Evolutionary conservation across 768 basidiomycete species (phyloP), one percentile per base, ranked within the genome.

Genomic region (Pulveroboletus sp.): DNA sequence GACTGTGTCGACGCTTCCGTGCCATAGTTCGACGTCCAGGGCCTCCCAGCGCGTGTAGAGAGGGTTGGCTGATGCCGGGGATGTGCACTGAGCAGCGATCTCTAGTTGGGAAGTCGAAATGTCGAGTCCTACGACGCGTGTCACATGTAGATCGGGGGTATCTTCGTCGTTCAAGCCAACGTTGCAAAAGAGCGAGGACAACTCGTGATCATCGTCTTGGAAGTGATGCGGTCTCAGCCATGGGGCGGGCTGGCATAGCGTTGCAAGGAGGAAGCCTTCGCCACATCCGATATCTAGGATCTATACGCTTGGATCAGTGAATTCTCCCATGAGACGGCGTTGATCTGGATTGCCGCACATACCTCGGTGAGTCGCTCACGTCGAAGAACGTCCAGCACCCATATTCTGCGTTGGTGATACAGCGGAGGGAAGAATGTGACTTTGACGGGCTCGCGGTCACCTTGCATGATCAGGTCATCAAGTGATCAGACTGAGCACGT

Each of bases 211-310:
- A 17, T 55, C 59, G 36, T 63, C 58, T 37, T 54, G 53, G 18
- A 56, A 65, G 56, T 30, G 37, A 27, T 46, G 39, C 24, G 70
- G 67, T n/a, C 71, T 35, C 24, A 84, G 76, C 80, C 86, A 86
- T 1, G 84, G 82, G 1, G 90, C 81, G 0, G 91, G 85, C 59
- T 87, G 83, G 55, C 80, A 79, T 10, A 94, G 79, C 9, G 82
- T 76, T 0, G 73, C 65, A 13, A 93, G 78, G 8, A 93, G 75
- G 35, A 82, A 73, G 18, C 91, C 91, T 66, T 89, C 82, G 36
- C 91, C 91, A 57, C 91, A 94, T 5, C 91, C 91, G 26, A 91
- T 72, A 58, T 94, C 91, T 42, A 92, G 71, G 7, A 93, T 75
- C 89, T 91, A 50, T 18, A 24, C 10, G 21, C 27, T 45, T 26